Evolutionary conservation across 2,329 filamentous ascomycete species (phyloP), one percentile per base, ranked within the genome.

Genomic region (Ustulina deusta): DNA sequence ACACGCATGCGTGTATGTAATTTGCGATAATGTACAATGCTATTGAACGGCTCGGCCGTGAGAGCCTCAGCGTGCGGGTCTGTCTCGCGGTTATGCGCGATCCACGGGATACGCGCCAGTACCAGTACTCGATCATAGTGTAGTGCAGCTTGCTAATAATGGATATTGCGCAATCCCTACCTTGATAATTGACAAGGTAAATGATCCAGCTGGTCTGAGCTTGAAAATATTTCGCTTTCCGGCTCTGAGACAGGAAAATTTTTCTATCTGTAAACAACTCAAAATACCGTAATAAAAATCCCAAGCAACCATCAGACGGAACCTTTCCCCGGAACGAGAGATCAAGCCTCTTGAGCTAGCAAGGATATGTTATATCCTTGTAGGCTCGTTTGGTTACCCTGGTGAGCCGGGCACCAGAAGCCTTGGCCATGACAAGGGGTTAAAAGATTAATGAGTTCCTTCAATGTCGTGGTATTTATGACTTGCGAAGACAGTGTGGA

Each of bases 291-390:
- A 48, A 60, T 44, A 55, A 56, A 44, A 56, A 63, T 22, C 36
- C 46, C 51, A 42, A 55, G 42, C 38, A 49, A 25, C 44, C 27
- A 54, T 69, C 66, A 69, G 66, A 66, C 66, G 66, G 66, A 69
- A 69, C 25, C 46, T 49, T 66, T 66, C 66, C 66, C 66, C 66
- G 66, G 52, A 66, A 66, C 66, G 25, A 66, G 63, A 69, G 46
- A 61, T 52, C 48, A 52, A 61, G 58, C 46, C 58, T 65, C 66
- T 49, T 59, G 22, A 40, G 42, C 63, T 69, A 61, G 44, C 56
- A 51, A 58, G 66, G 63, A 63, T 65, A 46, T 27, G n/a, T 36
- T 46, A 17, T 56, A 65, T 61, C 65, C 63, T 42, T 68, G 60
- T 32, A 52, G 9, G 6, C 44, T 64, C 29, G 61, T 62, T 48